Percentiles rank a stretch among this genome's conserved stretches.
Conservation (phyloP, 306 rosid genomes). For the Ormosia emarginata region DNA sequence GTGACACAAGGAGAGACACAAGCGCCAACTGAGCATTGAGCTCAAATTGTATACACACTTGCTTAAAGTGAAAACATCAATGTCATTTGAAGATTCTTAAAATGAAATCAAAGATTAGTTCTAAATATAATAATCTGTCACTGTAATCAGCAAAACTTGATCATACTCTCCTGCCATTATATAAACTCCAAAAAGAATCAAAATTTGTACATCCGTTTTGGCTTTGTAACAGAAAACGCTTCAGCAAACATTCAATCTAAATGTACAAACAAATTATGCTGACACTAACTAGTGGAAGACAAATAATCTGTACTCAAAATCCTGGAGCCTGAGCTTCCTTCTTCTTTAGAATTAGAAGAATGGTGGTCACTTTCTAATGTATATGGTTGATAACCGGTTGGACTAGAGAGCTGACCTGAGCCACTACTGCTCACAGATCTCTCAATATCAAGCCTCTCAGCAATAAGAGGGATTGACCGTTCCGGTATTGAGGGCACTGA, state of each 20-base stretch:
- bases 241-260: conserved; percentile 26
- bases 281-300: conserved; percentile 23
- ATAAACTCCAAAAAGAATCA: conserved; percentile 17
- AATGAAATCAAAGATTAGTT: background rate
- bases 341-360: conserved; percentile 33
- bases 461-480: conserved; percentile 75
- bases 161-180: background rate
- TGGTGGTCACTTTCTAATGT: conserved; percentile 34
- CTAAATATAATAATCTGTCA: background rate
- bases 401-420: conserved; percentile 51
- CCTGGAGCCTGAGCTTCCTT: conserved; percentile 34
- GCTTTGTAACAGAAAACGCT: conserved; percentile 29
- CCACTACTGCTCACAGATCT: conserved; percentile 59
- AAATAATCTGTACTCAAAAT: conserved; percentile 23
- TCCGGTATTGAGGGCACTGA: conserved; percentile 72
- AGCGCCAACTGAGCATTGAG: background rate
- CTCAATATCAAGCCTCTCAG: conserved; percentile 66
- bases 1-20: background rate
- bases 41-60: background rate
- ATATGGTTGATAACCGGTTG: conserved; percentile 56
- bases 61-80: background rate
- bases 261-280: conserved; percentile 22
- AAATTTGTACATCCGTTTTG: conserved; percentile 26
- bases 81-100: background rate
- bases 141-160: conserved; percentile 15